These are phyloP conservation scores for Mycena filopes DNA, from an alignment of 768 basidiomycete genomes.

Conservation along the genomic window DNA sequence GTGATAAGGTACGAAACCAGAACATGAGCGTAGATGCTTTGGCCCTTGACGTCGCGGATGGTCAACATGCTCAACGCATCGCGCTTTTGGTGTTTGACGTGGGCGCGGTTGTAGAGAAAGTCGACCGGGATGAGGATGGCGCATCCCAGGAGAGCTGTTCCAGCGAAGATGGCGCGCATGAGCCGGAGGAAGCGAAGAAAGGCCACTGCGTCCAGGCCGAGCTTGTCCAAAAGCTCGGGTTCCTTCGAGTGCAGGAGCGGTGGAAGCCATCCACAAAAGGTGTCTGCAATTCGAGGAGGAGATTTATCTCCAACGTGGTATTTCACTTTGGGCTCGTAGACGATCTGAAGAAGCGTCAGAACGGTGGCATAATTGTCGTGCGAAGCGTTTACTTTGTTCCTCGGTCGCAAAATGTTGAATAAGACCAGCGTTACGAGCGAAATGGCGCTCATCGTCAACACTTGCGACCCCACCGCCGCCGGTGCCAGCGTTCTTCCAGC, in stretches of 20 bases:
- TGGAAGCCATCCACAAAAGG: conserved; percentile 89
- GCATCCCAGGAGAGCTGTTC: conserved; percentile 72
- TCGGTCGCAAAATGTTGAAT: conserved; percentile 80
- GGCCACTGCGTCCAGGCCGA: conserved; percentile 93
- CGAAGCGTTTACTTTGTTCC: conserved; percentile 64
- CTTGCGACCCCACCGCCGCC: conserved; percentile 68
- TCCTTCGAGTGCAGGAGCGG: conserved; percentile 87
- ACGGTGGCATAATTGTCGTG: not conserved
- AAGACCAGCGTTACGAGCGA: conserved; percentile 56
- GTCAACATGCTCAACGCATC: conserved; percentile 73
- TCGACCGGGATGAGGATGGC: conserved; percentile 58
- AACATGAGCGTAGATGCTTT: conserved; percentile 76
- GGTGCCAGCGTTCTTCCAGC: conserved; percentile 62
- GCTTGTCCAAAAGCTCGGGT: conserved; percentile 86
- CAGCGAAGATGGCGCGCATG: conserved; percentile 77
- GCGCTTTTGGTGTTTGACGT: conserved; percentile 54
- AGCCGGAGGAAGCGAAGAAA: conserved; percentile 94
- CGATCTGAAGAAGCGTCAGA: conserved; percentile 61
- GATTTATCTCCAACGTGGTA: conserved; percentile 83
- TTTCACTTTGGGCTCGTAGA: conserved; percentile 95
- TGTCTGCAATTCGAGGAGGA: conserved; percentile 85
- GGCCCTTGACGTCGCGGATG: conserved; percentile 73
- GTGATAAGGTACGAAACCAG: conserved; percentile 76
- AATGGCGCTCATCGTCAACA: conserved; percentile 63
- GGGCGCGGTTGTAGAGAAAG: conserved; percentile 63